Percentiles rank a stretch among this genome's conserved stretches.
These are phyloP conservation scores for Hypomontagnella monticulosa DNA, from an alignment of 495 filamentous ascomycete genomes.

Conservation along the genomic window DNA sequence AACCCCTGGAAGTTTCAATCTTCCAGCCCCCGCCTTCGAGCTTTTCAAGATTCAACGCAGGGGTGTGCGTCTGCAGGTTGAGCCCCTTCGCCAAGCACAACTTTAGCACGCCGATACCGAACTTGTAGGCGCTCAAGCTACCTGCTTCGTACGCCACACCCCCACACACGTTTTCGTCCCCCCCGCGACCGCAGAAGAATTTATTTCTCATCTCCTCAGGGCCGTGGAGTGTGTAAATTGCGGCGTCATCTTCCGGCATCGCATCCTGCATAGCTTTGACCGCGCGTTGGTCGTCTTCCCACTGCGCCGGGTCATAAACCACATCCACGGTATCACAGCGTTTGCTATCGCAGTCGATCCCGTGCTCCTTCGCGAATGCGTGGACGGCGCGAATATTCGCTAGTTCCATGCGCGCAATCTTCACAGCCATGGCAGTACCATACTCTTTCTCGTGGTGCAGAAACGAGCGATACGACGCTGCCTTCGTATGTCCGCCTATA, in stretches of 20 bases:
- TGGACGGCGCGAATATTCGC: conserved; percentile 66
- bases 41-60: conserved; percentile 55
- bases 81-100: conserved; percentile 62
- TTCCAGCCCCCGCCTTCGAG: conserved; percentile 49
- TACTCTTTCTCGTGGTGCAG: conserved; percentile 51
- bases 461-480: conserved; percentile 67
- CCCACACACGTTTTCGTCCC: conserved; percentile 55
- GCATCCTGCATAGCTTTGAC: conserved; percentile 57
- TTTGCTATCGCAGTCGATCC: conserved; percentile 61
- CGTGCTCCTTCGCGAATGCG: conserved; percentile 59
- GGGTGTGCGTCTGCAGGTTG: conserved; percentile 70
- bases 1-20: conserved; percentile 64
- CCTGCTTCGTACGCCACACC: conserved; percentile 69
- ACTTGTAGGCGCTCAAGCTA: conserved; percentile 71
- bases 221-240: conserved; percentile 56
- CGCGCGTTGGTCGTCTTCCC: conserved; percentile 51
- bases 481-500: conserved; percentile 71
- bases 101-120: conserved; percentile 68
- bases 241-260: conserved; percentile 56
- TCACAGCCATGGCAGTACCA: conserved; percentile 56
- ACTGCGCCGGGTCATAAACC: conserved; percentile 61
- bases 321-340: conserved; percentile 67
- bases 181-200: conserved; percentile 55
- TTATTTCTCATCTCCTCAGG: conserved; percentile 56
- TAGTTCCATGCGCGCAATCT: conserved; percentile 66